Percentiles rank a stretch among this genome's conserved stretches.
Conservation (phyloP, 208 protist genomes). For the Acanthamoeba royreba region DNA sequence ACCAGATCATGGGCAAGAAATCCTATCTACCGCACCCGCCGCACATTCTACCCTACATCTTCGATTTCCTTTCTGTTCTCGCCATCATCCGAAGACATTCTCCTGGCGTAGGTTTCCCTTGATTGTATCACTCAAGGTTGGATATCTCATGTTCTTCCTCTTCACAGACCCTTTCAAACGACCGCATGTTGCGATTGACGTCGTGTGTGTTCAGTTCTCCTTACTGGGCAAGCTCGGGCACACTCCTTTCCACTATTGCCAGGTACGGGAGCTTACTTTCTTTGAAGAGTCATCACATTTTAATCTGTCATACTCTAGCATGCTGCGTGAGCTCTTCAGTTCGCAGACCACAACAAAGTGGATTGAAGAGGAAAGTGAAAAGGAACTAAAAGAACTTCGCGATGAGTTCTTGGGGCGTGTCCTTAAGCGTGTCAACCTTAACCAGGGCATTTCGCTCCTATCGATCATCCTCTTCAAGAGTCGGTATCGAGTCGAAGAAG, state of each 20-base stretch:
- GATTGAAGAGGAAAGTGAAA: neutral
- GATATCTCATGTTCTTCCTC: neutral
- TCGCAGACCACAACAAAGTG: constrained; percentile 18
- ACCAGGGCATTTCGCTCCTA: neutral
- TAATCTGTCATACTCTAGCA: neutral
- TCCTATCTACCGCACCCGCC: constrained; percentile 36
- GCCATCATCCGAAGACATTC: neutral
- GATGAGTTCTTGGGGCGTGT: neutral
- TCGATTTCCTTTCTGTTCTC: constrained; percentile 19
- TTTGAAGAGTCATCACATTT: neutral
- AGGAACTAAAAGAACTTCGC: neutral
- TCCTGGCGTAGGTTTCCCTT: neutral
- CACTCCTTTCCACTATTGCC: neutral
- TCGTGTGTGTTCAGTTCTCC: constrained; percentile 41
- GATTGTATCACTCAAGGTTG: neutral
- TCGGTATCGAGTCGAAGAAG: neutral
- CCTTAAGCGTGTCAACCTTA: neutral
- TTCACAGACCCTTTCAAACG: neutral
- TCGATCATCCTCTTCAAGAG: constrained; percentile 32
- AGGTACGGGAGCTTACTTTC: neutral
- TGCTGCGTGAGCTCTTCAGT: constrained; percentile 34
- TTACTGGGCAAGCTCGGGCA: neutral
- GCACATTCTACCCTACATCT: constrained; percentile 37
- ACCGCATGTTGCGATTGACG: neutral
- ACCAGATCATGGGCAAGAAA: constrained; percentile 37